A percentile compares a stretch with the other conserved stretches of the same genome.
phyloP scores from a whole-genome alignment of 768 basidiomycete genomes.

The Auricularia heimuer region DNA sequence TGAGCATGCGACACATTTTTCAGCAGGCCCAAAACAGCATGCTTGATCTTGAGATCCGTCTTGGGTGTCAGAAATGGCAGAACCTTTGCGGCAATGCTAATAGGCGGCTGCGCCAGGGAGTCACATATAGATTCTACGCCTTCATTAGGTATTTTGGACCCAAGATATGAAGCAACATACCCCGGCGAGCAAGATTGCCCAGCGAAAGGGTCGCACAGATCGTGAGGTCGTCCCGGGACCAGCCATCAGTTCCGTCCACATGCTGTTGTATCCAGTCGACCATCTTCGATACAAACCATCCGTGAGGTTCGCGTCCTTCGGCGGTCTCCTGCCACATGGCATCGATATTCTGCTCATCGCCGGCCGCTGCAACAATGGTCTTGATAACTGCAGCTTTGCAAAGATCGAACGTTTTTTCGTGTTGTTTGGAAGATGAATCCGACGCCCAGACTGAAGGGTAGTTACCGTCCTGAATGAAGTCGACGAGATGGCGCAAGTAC shows the following conservation, averaged over 20 bases:
- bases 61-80: conserved; percentile 45
- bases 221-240: conserved; percentile 53
- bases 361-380: conserved; percentile 74
- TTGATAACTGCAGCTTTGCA: conserved; percentile 85
- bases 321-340: conserved; percentile 60
- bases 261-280: conserved; percentile 64
- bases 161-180: conserved; percentile 29
- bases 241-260: conserved; percentile 26
- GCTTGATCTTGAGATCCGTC: conserved; percentile 75
- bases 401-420: conserved; percentile 64
- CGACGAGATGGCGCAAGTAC: conserved; percentile 53
- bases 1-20: conserved; percentile 61
- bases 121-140: conserved; percentile 30
- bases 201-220: conserved; percentile 77
- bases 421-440: conserved; percentile 35
- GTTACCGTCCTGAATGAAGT: conserved; percentile 64
- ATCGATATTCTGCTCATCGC: conserved; percentile 69
- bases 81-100: conserved; percentile 56
- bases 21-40: conserved; percentile 77
- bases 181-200: conserved; percentile 71
- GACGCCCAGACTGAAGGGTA: conserved; percentile 59
- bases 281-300: conserved; percentile 62
- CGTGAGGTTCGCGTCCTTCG: conserved; percentile 48
- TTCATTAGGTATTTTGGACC: conserved; percentile 16
- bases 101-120: conserved; percentile 38